Evolutionary conservation across 2,329 filamentous ascomycete species (phyloP), one percentile per base, ranked within the genome.

Genomic region (Nemania abortiva): DNA sequence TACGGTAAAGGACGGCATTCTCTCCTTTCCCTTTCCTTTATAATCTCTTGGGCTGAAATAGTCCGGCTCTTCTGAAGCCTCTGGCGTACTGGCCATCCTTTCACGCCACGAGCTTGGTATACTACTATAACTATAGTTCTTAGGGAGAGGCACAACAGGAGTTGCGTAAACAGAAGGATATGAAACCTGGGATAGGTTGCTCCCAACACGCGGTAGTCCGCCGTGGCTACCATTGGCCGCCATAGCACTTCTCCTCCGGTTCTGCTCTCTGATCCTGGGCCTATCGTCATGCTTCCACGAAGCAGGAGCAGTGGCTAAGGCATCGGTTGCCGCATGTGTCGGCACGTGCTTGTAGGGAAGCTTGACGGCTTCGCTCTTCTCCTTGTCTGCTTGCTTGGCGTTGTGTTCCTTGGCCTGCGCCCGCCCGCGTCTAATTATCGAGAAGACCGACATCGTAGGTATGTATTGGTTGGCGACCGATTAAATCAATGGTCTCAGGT

Each of bases 311-410:
- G 84, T 85, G 24, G 83, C 81, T 52, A 90, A 79, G 52, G 88
- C 87, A 77, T 91, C 88, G 13, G 82, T 76, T 54, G 87, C 87
- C 31, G 89, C 89, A 75, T 91, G 89, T 15, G 82, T 89, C n/a
- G 88, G 88, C 22, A 89, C 79, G 75, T 91, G 89, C 61, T 81
- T 85, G 78, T 91, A 90, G 13, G 85, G 82, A n/a, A 79, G 70
- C 62, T 82, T 82, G 45, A 78, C 75, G 22, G 77, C 60, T 69
- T 84, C 82, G 50, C 79, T 76, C 60, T 85, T 84, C 47, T 83
- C 79, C 73, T 85, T 83, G 72, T 85, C 84, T 50, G 79, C 82
- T 68, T 83, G 76, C 74, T 86, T 85, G 52, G 82, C 80, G 47
- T 82, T 86, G 67, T 85, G 82, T 58, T 88, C 84, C 77, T 89